These are phyloP conservation scores for Gymnopilus dilepis DNA, from an alignment of 768 basidiomycete species.

Conservation along the genomic window DNA sequence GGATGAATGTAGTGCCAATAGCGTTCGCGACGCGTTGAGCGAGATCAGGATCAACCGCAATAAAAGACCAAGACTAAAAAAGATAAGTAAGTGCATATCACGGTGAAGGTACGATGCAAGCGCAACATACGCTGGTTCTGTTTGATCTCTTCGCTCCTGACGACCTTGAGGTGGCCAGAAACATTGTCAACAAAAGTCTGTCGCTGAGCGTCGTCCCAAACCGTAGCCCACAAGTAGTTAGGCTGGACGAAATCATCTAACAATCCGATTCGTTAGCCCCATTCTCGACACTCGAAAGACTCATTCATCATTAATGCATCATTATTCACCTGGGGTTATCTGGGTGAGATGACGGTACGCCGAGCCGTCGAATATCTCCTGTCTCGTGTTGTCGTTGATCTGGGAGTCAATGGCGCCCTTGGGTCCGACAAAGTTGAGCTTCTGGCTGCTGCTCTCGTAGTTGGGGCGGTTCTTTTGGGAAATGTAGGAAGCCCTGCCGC, in stretches of 20 bases:
- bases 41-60: not conserved
- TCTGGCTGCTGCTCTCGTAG: conserved; percentile 81
- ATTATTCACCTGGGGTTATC: too few species aligned
- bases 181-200: conserved; percentile 72
- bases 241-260: conserved; percentile 88
- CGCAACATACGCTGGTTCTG: conserved; percentile 64
- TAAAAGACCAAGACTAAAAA: not conserved
- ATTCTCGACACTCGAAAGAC: too few species aligned
- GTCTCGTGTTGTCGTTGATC: conserved; percentile 44
- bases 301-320: too few species aligned
- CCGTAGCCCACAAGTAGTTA: conserved; percentile 67
- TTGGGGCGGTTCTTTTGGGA: conserved; percentile 88
- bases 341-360: conserved; percentile 73
- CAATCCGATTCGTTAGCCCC: conserved; percentile 31
- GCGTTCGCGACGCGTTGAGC: not conserved
- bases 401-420: conserved; percentile 50
- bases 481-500: conserved; percentile 68
- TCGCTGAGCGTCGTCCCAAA: conserved; percentile 64
- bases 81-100: too few species aligned
- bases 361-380: conserved; percentile 71
- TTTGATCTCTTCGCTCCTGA: conserved; percentile 66
- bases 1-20: not conserved
- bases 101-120: too few species aligned
- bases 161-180: conserved; percentile 61
- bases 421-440: conserved; percentile 62